Conservation (phyloP, 169 alveolate species). For the Ichthyophthirius multifiliis region DNA sequence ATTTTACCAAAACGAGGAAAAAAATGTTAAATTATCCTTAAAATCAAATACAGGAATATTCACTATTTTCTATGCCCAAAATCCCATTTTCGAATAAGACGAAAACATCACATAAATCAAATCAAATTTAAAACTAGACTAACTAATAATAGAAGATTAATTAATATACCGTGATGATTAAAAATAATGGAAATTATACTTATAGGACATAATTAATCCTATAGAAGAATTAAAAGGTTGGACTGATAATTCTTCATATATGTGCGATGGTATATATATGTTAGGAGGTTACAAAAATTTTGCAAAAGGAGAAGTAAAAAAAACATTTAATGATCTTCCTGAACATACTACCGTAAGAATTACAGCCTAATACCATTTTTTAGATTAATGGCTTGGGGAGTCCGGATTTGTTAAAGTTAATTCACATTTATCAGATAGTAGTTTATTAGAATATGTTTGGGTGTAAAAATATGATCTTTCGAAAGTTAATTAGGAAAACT, state of each 20-base stretch:
- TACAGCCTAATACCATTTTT: slow-evolving; percentile 70
- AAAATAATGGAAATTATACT: neutral
- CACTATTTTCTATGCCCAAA: too few relatives aligned
- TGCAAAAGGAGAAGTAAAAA: slow-evolving; percentile 61
- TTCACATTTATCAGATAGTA: slow-evolving; percentile 34
- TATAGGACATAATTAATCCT: slow-evolving; percentile 1
- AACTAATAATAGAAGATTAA: too few relatives aligned
- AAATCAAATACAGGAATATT: too few relatives aligned
- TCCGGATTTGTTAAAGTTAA: slow-evolving; percentile 40
- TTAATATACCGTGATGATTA: too few relatives aligned
- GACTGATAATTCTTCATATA: slow-evolving; percentile 48
- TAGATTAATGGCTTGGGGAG: slow-evolving; percentile 82
- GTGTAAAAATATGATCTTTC: slow-evolving; percentile 45
- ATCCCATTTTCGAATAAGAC: too few relatives aligned
- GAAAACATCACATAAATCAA: too few relatives aligned
- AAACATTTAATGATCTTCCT: slow-evolving; percentile 55
- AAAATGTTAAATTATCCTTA: too few relatives aligned
- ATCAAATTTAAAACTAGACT: too few relatives aligned
- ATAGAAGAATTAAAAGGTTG: slow-evolving; percentile 37
- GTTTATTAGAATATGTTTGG: slow-evolving; percentile 47
- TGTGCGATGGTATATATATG: slow-evolving; percentile 54
- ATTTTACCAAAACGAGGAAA: too few relatives aligned
- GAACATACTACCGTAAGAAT: slow-evolving; percentile 60
- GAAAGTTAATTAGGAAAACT: slow-evolving; percentile 24
- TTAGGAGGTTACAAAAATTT: slow-evolving; percentile 62